These are phyloP conservation scores for Parathielavia hyrcaniae DNA, from an alignment of 495 filamentous ascomycete genomes.

Conservation along the genomic window DNA sequence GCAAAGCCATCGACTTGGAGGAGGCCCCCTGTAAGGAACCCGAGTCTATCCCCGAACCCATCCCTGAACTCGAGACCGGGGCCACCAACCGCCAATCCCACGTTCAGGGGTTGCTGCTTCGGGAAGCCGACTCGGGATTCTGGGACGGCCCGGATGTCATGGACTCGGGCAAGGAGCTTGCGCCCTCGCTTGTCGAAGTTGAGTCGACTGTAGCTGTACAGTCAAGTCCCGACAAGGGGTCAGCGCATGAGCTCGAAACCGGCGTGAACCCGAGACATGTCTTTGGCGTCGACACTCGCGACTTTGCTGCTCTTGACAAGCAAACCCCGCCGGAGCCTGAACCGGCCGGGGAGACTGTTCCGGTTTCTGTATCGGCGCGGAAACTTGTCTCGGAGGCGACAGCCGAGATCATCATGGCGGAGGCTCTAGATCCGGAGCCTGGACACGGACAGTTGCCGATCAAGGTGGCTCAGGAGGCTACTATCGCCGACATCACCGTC, in stretches of 20 bases:
- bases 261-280: background rate
- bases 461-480: slow-evolving; percentile 1
- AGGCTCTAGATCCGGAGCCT: slow-evolving; percentile 10
- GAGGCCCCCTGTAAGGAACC: slow-evolving; percentile 13
- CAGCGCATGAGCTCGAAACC: slow-evolving; percentile 11
- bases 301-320: slow-evolving; percentile 10
- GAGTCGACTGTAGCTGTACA: slow-evolving; percentile 11
- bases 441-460: slow-evolving; percentile 16
- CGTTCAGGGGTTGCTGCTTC: slow-evolving; percentile 5
- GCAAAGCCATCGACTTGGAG: slow-evolving; percentile 25
- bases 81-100: slow-evolving; percentile 2
- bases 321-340: background rate
- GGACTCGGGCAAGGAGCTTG: slow-evolving; percentile 17
- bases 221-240: slow-evolving; percentile 7
- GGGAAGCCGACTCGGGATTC: slow-evolving; percentile 34
- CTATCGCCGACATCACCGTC: slow-evolving; percentile 7
- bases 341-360: background rate
- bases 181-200: slow-evolving; percentile 22
- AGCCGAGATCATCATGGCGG: slow-evolving; percentile 4
- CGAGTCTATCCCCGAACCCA: slow-evolving; percentile 10
- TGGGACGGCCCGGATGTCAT: slow-evolving; percentile 25
- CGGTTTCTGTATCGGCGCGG: background rate
- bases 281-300: slow-evolving; percentile 12
- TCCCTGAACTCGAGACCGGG: slow-evolving; percentile 16
- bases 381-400: background rate